Evolutionary conservation across 371 early-diverging fungal species (phyloP).

Genomic region (Coemansia sp.): DNA sequence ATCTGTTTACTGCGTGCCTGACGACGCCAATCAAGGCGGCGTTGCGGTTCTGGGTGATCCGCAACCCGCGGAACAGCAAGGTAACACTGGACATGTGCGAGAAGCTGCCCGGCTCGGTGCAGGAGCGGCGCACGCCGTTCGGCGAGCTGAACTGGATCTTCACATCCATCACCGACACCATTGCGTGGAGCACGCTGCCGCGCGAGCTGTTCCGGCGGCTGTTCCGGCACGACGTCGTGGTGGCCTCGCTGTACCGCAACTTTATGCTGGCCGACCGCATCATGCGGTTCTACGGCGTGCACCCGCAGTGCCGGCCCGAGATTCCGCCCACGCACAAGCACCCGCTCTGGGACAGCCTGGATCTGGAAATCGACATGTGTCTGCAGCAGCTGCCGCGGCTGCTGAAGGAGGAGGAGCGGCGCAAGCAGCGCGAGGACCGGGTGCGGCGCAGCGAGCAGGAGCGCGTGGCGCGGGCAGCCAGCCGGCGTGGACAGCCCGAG

Average conservation of each 20-base stretch:
- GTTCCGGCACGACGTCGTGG: slow-evolving; percentile 94
- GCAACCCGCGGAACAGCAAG: slow-evolving; percentile 70
- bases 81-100: slow-evolving; percentile 72
- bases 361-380: slow-evolving; percentile 92
- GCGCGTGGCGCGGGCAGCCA: slow-evolving; percentile 13
- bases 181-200: slow-evolving; percentile 96
- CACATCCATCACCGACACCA: slow-evolving; percentile 97
- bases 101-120: slow-evolving; percentile 84
- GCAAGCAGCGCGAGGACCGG: slow-evolving; percentile 25
- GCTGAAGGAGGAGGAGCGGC: slow-evolving; percentile 59
- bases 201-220: slow-evolving; percentile 86
- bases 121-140: slow-evolving; percentile 89
- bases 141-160: slow-evolving; percentile 99
- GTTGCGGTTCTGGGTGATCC: slow-evolving; percentile 85
- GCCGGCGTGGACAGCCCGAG: slow-evolving; percentile 4
- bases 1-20: slow-evolving; percentile 92
- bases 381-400: slow-evolving; percentile 83
- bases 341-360: slow-evolving; percentile 96
- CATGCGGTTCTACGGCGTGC: slow-evolving; percentile 89
- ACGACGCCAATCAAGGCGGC: slow-evolving; percentile 96
- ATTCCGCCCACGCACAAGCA: slow-evolving; percentile 90
- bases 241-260: slow-evolving; percentile 94
- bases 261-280: slow-evolving; percentile 92
- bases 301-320: slow-evolving; percentile 83
- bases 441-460: slow-evolving; percentile 22